Evolutionary conservation across 192 early-diverging fungal genomes (phyloP).

Genomic region (Gigaspora rosea): DNA sequence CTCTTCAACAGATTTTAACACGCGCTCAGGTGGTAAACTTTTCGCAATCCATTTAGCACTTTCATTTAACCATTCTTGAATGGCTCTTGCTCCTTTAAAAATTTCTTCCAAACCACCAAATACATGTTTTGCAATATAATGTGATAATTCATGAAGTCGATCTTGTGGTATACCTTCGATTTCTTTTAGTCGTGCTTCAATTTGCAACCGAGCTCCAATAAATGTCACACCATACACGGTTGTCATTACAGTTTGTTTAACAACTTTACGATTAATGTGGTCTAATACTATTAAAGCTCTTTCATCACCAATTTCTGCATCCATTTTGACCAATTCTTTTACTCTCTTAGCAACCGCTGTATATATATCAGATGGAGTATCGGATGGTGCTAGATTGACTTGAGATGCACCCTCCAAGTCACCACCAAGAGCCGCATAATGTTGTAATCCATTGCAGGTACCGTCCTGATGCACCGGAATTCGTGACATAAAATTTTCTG

Average conservation of each 20-base stretch:
- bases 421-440: slow-evolving; percentile 96
- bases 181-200: slow-evolving; percentile 82
- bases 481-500: slow-evolving; percentile 66
- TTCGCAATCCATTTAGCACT: slow-evolving; percentile 81
- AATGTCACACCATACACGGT: slow-evolving; percentile 99
- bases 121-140: slow-evolving; percentile 79
- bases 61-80: slow-evolving; percentile 94
- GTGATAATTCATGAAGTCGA: slow-evolving; percentile 60
- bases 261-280: slow-evolving; percentile 86
- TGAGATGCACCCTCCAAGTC: slow-evolving; percentile 83
- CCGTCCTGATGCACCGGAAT: slow-evolving; percentile 97
- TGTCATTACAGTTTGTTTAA: slow-evolving; percentile 99
- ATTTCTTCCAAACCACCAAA: slow-evolving; percentile 87
- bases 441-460: slow-evolving; percentile 97
- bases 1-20: slow-evolving; percentile 46
- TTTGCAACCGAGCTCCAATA: slow-evolving; percentile 88
- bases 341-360: slow-evolving; percentile 83
- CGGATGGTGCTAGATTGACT: slow-evolving; percentile 85
- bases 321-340: slow-evolving; percentile 65
- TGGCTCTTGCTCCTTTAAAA: slow-evolving; percentile 84
- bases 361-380: slow-evolving; percentile 92
- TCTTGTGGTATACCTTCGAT: slow-evolving; percentile 67
- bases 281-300: slow-evolving; percentile 66
- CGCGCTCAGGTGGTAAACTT: slow-evolving; percentile 62
- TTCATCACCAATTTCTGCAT: slow-evolving; percentile 60